Evolutionary conservation across 345 rosid genomes (phyloP).

Genomic region (Triadica sebifera): DNA sequence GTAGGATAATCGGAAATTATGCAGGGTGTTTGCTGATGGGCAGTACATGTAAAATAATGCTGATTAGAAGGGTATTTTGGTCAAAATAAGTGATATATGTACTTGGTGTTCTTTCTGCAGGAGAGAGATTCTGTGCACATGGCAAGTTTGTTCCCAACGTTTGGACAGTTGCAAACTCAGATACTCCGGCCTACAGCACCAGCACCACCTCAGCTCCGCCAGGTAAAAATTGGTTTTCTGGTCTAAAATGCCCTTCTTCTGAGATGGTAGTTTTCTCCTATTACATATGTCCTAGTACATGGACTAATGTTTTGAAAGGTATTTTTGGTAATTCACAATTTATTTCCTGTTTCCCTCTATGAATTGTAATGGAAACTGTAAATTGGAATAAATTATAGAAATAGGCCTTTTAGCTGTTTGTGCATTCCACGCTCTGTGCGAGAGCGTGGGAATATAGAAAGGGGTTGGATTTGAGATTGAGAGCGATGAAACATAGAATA

Average conservation of each 20-base stretch:
- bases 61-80: constrained; percentile 17
- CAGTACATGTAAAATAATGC: background rate
- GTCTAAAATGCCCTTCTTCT: constrained; percentile 13
- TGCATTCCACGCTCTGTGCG: constrained; percentile 19
- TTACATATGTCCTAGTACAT: no score
- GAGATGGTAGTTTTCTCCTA: background rate
- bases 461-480: no score
- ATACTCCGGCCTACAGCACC: constrained; percentile 38
- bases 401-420: background rate
- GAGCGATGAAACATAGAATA: constrained; percentile 11
- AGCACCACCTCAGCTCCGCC: constrained; percentile 43
- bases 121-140: constrained; percentile 62
- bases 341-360: no score
- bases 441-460: constrained; percentile 7
- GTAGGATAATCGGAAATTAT: no score
- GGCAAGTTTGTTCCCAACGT: constrained; percentile 55
- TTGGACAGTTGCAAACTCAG: constrained; percentile 55
- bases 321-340: background rate
- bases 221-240: constrained; percentile 26
- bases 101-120: constrained; percentile 30
- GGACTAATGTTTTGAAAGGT: background rate
- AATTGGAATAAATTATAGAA: no score
- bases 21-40: background rate
- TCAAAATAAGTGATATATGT: constrained; percentile 10
- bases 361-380: background rate